These are phyloP conservation scores for Tolypocladium ovalisporum DNA, from an alignment of 2,329 filamentous ascomycete genomes.

Conservation along the genomic window DNA sequence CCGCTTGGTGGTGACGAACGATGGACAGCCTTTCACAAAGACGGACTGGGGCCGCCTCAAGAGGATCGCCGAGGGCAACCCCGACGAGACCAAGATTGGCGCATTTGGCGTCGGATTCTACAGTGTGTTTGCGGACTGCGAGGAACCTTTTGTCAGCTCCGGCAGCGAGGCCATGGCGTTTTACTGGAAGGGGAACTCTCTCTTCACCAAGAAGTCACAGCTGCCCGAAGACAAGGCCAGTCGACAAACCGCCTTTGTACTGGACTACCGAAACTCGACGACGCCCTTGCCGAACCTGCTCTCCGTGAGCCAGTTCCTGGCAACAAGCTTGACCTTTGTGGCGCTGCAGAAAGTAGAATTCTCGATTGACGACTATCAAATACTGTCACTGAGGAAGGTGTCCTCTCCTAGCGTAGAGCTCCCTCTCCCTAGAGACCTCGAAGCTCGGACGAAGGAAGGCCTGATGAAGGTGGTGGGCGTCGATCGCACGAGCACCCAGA, in stretches of 20 bases:
- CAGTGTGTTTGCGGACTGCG: slow-evolving; percentile 95
- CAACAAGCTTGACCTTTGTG: slow-evolving; percentile 93
- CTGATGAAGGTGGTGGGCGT: slow-evolving; percentile 80
- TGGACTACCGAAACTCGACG: slow-evolving; percentile 84
- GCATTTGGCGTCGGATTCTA: slow-evolving; percentile 98
- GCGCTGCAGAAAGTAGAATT: slow-evolving; percentile 79
- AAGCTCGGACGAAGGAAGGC: slow-evolving; percentile 73
- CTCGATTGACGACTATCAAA: slow-evolving; percentile 77
- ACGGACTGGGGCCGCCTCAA: slow-evolving; percentile 92
- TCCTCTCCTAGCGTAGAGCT: slow-evolving; percentile 66
- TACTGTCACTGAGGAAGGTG: slow-evolving; percentile 75
- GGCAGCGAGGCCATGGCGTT: slow-evolving; percentile 93
- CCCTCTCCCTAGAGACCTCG: slow-evolving; percentile 65
- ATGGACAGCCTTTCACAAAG: slow-evolving; percentile 76
- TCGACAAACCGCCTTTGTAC: slow-evolving; percentile 76
- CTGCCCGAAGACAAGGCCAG: slow-evolving; percentile 56
- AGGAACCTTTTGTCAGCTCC: slow-evolving; percentile 93
- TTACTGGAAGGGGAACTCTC: slow-evolving; percentile 97
- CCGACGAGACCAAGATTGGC: slow-evolving; percentile 97
- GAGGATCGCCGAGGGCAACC: slow-evolving; percentile 97
- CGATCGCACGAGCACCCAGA: slow-evolving; percentile 77
- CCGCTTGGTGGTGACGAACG: slow-evolving; percentile 83
- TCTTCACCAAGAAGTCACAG: slow-evolving; percentile 81
- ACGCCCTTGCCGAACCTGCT: slow-evolving; percentile 79
- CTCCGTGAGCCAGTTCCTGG: slow-evolving; percentile 81